Conservation (phyloP, 352 stramenopile genomes). For the Pythium phragmiticola region DNA sequence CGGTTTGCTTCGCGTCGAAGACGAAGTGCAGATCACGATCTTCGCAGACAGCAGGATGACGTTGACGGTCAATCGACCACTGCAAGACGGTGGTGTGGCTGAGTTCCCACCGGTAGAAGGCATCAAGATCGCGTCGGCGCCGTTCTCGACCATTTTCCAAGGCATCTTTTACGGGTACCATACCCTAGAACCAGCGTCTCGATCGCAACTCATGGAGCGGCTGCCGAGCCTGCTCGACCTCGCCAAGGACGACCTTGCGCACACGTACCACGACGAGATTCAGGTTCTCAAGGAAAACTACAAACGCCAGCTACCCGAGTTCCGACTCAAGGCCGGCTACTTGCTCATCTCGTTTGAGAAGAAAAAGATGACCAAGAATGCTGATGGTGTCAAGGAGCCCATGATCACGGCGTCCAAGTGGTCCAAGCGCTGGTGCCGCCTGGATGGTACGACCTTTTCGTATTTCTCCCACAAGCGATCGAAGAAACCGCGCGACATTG, state of each 20-base stretch:
- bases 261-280: constrained; percentile 87
- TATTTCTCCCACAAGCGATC: constrained; percentile 83
- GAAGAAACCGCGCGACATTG: constrained; percentile 64
- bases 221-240: constrained; percentile 68
- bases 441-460: constrained; percentile 74
- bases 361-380: constrained; percentile 47
- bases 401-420: constrained; percentile 63
- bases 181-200: constrained; percentile 50
- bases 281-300: constrained; percentile 81
- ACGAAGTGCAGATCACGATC: constrained; percentile 61
- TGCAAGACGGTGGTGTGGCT: constrained; percentile 17
- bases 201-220: constrained; percentile 65
- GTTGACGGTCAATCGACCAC: constrained; percentile 35
- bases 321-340: constrained; percentile 80
- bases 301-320: constrained; percentile 73
- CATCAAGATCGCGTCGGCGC: constrained; percentile 36
- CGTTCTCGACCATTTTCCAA: constrained; percentile 62
- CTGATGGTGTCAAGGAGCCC: constrained; percentile 54
- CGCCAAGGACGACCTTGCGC: constrained; percentile 72
- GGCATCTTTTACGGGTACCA: constrained; percentile 79
- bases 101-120: constrained; percentile 22
- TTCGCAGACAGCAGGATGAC: constrained; percentile 38
- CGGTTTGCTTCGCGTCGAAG: constrained; percentile 37
- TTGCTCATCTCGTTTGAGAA: constrained; percentile 77
- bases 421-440: constrained; percentile 83